Evolutionary conservation across 2,329 filamentous ascomycete species (phyloP).

Genomic region (Zymoseptoria crescenta): DNA sequence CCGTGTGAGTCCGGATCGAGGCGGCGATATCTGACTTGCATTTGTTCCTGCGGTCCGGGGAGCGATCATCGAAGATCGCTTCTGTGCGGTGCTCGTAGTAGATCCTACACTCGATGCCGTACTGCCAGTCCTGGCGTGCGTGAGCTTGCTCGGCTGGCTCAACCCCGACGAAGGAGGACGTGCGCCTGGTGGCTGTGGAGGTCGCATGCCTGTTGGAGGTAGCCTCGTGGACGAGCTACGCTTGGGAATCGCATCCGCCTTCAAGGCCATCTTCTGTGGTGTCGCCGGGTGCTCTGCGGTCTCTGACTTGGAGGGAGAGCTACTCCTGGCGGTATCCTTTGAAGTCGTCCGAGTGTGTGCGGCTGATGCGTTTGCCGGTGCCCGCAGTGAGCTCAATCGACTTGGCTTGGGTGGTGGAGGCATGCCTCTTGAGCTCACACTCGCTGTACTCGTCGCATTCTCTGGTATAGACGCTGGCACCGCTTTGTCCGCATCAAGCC

Average conservation of each 20-base stretch:
- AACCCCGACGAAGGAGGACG: not conserved
- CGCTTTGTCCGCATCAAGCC: constrained; percentile 15
- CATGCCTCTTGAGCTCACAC: constrained; percentile 21
- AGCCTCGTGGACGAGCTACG: constrained; percentile 20
- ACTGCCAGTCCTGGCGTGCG: not conserved
- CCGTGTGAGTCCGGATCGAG: constrained; percentile 9
- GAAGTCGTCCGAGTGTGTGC: constrained; percentile 14
- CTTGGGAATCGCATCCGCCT: constrained; percentile 10
- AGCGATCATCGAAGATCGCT: constrained; percentile 16
- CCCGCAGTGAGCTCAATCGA: constrained; percentile 13
- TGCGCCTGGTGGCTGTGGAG: constrained; percentile 13
- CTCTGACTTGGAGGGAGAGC: not conserved
- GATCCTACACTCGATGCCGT: not conserved
- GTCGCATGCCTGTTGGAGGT: not conserved
- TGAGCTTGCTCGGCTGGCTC: not conserved
- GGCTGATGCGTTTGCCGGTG: constrained; percentile 9
- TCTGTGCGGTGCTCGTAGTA: constrained; percentile 12
- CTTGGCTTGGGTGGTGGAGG: constrained; percentile 21
- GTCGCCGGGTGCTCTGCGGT: not conserved
- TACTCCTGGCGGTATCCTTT: constrained; percentile 5
- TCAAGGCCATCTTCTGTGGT: not conserved
- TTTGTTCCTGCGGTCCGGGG: constrained; percentile 14
- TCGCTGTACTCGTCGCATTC: constrained; percentile 11
- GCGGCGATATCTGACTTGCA: constrained; percentile 14
- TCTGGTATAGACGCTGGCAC: constrained; percentile 13